A percentile compares a stretch with the other conserved stretches of the same genome.
phyloP scores from a whole-genome alignment of 805 yeast genomes.

The Candida succiphila region DNA sequence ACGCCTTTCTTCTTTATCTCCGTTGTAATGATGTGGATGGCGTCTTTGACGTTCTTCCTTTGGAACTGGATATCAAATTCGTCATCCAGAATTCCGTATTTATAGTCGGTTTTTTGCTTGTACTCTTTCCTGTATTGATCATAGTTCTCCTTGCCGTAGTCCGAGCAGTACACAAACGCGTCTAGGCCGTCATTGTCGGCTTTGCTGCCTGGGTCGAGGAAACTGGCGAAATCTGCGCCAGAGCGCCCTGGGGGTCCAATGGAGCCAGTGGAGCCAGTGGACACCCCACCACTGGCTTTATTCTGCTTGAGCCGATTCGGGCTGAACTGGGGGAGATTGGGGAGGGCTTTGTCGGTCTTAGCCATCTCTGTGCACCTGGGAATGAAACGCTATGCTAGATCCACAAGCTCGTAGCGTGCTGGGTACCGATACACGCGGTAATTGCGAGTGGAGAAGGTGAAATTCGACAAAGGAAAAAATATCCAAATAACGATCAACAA shows the following conservation, averaged over 20 bases:
- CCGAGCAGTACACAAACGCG: constrained; percentile 22
- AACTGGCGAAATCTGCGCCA: too few species aligned
- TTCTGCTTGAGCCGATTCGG: too few species aligned
- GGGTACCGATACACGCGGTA: too few species aligned
- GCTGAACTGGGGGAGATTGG: constrained; percentile 1
- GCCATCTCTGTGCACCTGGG: neutral
- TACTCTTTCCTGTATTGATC: constrained; percentile 17
- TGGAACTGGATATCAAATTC: constrained; percentile 34
- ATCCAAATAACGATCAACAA: too few species aligned
- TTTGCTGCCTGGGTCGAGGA: too few species aligned
- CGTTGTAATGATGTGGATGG: constrained; percentile 61
- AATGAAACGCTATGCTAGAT: neutral
- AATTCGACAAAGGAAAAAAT: too few species aligned
- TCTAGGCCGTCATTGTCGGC: constrained; percentile 6
- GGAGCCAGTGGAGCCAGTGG: neutral
- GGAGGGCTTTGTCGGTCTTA: constrained; percentile 1
- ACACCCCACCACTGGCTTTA: neutral
- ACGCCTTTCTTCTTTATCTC: constrained; percentile 59
- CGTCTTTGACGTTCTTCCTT: constrained; percentile 54
- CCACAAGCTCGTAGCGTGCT: too few species aligned
- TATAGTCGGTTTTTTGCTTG: constrained; percentile 19
- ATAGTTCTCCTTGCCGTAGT: constrained; percentile 12
- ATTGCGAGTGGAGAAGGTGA: too few species aligned
- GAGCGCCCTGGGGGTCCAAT: too few species aligned
- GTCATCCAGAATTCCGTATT: constrained; percentile 12